Evolutionary conservation across 192 early-diverging fungal species (phyloP), one percentile per base, ranked within the genome.

Genomic region (Podila epigama): DNA sequence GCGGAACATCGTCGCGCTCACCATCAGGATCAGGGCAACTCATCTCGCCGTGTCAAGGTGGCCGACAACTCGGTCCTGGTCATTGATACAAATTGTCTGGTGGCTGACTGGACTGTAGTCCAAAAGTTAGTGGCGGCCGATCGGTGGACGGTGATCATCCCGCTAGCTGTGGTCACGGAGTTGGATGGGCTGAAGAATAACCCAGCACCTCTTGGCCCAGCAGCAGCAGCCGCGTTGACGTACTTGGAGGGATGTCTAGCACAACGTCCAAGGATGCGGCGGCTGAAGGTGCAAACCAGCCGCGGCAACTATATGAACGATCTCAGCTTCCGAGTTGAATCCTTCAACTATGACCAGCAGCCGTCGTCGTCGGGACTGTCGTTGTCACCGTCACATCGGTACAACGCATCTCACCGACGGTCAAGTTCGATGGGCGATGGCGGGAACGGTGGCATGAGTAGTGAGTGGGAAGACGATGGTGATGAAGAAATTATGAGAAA

Each of bases 71-170:
- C 87, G 35, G 70, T 63, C 3, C 55, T 88, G 34, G 81, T 88
- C 4, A 69, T 88, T 33, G 87, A 88, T 63, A 88, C 87, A 20
- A 88, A 88, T 68, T 88, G 85, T 48, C 69, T 88, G 53, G 80
- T 88, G 32, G 82, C 81, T 10, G 82, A 88, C 48, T 63, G 86
- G 63, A 75, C 77, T 5, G 40, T 61, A 22, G 67, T 88, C 7
- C 77, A 79, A 29, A 80, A 79, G 34, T 15, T 88, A 6, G 72
- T 88, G 34, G 22, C 65, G 15, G 69, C 66, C 37, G 77, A 75
- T 32, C 79, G 81, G 58, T 88, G 85, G 85, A 61, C 69, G 7
- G 79, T 88, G 29, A 69, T 88, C 15, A 75, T 88, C 15, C 87
- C 87, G 16, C 57, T 86, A 56, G 85, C 82, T 40, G 87, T 86